Percentiles rank a stretch among this genome's conserved stretches.
Evolutionary conservation across 2,329 filamentous ascomycete species (phyloP).

Genomic region (Xylariaceae sp.): DNA sequence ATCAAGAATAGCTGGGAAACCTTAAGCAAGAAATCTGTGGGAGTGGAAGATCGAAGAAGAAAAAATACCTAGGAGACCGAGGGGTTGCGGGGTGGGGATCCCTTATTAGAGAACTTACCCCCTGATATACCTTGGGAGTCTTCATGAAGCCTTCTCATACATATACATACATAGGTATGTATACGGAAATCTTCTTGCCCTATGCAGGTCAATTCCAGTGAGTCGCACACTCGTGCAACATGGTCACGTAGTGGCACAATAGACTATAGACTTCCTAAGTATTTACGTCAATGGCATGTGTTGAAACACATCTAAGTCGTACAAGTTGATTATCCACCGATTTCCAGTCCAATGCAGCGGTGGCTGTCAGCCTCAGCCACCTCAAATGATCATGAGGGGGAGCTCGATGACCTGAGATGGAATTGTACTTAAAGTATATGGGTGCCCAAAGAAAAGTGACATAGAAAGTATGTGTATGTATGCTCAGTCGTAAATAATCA

Average conservation of each 20-base stretch:
- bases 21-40: conserved; percentile 15
- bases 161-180: neutral
- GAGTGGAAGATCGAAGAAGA: conserved; percentile 22
- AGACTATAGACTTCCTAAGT: neutral
- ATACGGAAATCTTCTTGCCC: neutral
- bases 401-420: neutral
- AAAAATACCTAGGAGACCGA: too few relatives aligned
- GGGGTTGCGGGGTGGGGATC: conserved; percentile 18
- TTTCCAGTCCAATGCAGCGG: neutral
- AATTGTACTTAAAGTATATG: neutral
- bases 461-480: neutral
- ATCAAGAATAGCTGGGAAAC: conserved; percentile 23
- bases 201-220: neutral
- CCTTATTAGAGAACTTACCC: neutral
- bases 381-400: neutral
- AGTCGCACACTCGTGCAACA: neutral
- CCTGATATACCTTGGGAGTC: neutral
- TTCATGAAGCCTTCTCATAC: neutral
- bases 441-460: neutral
- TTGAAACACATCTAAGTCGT: neutral
- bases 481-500: neutral
- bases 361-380: neutral
- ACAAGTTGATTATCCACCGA: neutral
- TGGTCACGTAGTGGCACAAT: neutral
- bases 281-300: neutral